Evolutionary conservation across 2,329 filamentous ascomycete genomes (phyloP).

Genomic region (Aspergillus calidoustus): DNA sequence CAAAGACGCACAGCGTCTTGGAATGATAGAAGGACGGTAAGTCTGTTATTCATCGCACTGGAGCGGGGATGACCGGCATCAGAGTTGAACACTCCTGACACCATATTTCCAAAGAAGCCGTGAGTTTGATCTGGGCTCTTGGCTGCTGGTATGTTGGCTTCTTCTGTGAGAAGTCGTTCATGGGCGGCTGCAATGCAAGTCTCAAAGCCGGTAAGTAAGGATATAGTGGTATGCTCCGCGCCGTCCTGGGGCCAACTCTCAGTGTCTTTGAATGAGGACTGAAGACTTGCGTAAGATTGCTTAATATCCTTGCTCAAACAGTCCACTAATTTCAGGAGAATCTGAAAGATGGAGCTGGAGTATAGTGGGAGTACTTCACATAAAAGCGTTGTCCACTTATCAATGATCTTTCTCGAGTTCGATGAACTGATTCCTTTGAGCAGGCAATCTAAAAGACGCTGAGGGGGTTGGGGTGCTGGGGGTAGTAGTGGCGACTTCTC

Average conservation of each 20-base stretch:
- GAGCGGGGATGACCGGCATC: constrained; percentile 78
- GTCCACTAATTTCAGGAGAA: constrained; percentile 87
- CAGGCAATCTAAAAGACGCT: constrained; percentile 77
- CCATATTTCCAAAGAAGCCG: constrained; percentile 92
- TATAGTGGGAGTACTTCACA: constrained; percentile 84
- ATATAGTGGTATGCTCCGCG: constrained; percentile 68
- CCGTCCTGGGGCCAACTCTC: constrained; percentile 46
- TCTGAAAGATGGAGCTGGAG: constrained; percentile 82
- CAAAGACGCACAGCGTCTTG: constrained; percentile 93
- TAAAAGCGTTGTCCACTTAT: constrained; percentile 90
- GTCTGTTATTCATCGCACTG: constrained; percentile 85
- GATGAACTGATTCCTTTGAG: constrained; percentile 77
- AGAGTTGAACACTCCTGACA: constrained; percentile 84
- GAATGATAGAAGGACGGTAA: constrained; percentile 94
- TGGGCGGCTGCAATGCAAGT: constrained; percentile 87
- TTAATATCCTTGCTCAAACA: constrained; percentile 82
- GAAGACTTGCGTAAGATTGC: constrained; percentile 72
- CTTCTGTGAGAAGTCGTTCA: constrained; percentile 77
- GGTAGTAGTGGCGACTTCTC: constrained; percentile 43
- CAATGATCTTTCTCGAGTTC: constrained; percentile 75
- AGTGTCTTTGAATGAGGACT: constrained; percentile 51
- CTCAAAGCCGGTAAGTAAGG: constrained; percentile 90
- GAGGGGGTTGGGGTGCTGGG: constrained; percentile 54
- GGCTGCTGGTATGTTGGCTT: constrained; percentile 67
- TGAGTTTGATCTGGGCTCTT: constrained; percentile 84